Percentiles rank a stretch among this genome's conserved stretches.
Evolutionary conservation across 202 grass and related monocot species (phyloP).

Genomic region (Cymbopogon flexuosus): DNA sequence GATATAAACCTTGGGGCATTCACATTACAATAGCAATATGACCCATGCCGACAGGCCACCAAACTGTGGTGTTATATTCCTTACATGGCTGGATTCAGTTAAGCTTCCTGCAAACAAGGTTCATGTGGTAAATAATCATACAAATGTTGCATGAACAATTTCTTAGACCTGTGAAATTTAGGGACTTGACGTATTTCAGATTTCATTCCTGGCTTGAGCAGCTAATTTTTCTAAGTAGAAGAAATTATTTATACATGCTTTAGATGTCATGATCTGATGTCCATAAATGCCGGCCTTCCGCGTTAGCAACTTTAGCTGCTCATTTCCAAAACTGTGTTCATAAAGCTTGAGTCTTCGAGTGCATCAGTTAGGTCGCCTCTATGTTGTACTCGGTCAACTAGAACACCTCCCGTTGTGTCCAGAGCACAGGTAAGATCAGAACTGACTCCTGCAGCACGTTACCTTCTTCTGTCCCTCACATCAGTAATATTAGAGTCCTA

Average conservation of each 20-base stretch:
- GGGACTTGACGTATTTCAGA: background rate
- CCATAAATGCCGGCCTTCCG: background rate
- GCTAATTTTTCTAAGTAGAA: background rate
- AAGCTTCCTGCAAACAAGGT: slow-evolving; percentile 18
- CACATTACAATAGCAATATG: slow-evolving; percentile 3
- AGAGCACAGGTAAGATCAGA: background rate
- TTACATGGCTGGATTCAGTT: background rate
- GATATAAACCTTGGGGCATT: slow-evolving; percentile 1
- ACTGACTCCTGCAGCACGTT: background rate
- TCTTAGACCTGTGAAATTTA: background rate
- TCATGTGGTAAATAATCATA: slow-evolving; percentile 16
- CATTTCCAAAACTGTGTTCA: background rate
- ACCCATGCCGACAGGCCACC: background rate
- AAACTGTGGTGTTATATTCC: slow-evolving; percentile 11
- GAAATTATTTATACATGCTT: background rate
- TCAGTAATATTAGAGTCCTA: background rate
- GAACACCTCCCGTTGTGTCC: background rate
- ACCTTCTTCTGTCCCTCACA: background rate
- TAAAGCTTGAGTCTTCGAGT: background rate
- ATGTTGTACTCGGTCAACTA: background rate
- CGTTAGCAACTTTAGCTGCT: too few relatives aligned
- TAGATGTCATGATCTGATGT: background rate
- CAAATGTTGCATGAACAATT: background rate
- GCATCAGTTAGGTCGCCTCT: background rate
- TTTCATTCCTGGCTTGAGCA: background rate